These are phyloP conservation scores for Sporothrix protearum DNA, from an alignment of 2,329 filamentous ascomycete species.

Conservation along the genomic window DNA sequence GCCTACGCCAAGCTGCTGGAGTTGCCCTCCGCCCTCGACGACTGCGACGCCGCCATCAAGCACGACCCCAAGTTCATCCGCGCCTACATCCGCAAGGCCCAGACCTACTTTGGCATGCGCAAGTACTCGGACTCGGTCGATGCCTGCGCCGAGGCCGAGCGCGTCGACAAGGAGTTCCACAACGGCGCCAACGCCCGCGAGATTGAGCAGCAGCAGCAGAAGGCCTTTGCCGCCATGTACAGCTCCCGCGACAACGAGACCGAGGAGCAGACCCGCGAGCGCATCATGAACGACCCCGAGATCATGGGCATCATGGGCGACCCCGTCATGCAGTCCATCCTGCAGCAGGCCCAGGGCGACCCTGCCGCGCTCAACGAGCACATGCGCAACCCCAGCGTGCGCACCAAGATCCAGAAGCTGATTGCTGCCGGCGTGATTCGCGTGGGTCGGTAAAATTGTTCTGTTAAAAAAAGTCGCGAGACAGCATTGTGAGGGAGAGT, in stretches of 20 bases:
- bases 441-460: constrained; percentile 44
- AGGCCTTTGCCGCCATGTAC: constrained; percentile 88
- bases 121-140: constrained; percentile 96
- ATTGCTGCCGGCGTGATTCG: constrained; percentile 90
- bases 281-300: constrained; percentile 87
- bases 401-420: constrained; percentile 89
- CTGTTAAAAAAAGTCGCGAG: too few species aligned
- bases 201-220: constrained; percentile 91
- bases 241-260: constrained; percentile 87
- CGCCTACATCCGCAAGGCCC: constrained; percentile 93
- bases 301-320: constrained; percentile 92
- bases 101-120: constrained; percentile 94
- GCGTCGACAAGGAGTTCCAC: constrained; percentile 67
- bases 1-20: constrained; percentile 96
- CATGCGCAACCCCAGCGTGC: constrained; percentile 86
- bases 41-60: constrained; percentile 89
- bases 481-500: neutral
- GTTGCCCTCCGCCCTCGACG: constrained; percentile 87
- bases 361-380: constrained; percentile 92
- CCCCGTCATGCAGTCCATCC: constrained; percentile 94
- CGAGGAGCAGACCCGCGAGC: constrained; percentile 90
- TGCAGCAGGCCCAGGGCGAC: constrained; percentile 93
- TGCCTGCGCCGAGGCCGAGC: constrained; percentile 74
- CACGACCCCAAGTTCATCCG: constrained; percentile 89
- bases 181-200: constrained; percentile 78